Percentiles rank a stretch among this genome's conserved stretches.
phyloP scores from a whole-genome alignment of 176 grass and related monocot species.

The Oryza rufipogon region DNA sequence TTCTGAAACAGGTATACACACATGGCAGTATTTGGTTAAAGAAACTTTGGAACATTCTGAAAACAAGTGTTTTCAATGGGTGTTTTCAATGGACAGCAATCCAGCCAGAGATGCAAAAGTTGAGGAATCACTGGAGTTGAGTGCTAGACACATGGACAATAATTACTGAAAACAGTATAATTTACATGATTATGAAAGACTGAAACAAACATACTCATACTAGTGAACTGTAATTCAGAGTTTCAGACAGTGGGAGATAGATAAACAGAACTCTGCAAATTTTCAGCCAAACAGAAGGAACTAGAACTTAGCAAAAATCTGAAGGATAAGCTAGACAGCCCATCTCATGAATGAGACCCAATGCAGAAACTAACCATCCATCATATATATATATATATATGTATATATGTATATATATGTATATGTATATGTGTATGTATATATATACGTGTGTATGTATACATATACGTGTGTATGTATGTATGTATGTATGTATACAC shows the following conservation, averaged over 20 bases:
- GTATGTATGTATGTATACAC: too few species aligned
- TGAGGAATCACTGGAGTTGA: background rate
- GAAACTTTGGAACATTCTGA: background rate
- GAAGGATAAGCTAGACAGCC: background rate
- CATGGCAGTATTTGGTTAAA: background rate
- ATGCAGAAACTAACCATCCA: background rate
- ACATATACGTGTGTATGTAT: rapidly evolving
- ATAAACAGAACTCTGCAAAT: background rate
- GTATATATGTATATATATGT: too few species aligned
- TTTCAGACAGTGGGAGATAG: background rate
- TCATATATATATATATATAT: too few species aligned
- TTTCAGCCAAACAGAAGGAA: background rate
- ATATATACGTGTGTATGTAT: too few species aligned
- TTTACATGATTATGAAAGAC: background rate
- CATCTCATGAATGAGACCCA: background rate
- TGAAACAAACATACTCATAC: background rate
- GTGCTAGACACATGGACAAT: background rate
- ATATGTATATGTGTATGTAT: too few species aligned
- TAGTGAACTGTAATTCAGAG: background rate
- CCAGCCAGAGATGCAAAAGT: background rate
- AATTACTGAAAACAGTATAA: background rate
- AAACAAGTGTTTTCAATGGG: background rate
- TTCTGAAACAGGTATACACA: background rate
- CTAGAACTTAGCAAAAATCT: background rate
- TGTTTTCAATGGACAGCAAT: background rate